Base-by-base conservation (phyloP, 352 stramenopile species). In the Phytophthora podocarpi region DNA sequence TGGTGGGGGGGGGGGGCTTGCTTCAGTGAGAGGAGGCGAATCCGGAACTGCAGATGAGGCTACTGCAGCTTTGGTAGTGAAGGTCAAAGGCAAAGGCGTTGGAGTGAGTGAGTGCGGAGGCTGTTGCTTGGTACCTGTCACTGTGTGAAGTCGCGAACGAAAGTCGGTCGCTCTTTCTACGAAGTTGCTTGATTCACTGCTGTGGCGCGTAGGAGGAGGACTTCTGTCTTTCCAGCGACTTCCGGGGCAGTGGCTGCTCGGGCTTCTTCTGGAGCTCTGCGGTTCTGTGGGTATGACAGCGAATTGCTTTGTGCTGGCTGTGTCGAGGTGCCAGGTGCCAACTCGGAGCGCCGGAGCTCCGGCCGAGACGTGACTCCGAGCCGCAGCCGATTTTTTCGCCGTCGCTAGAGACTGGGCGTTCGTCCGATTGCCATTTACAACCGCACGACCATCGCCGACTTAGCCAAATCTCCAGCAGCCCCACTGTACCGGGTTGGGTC, bases 21-120 rank as follows among this genome's bases (percentile, higher is more conserved):
- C 39, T 10, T 60, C 27, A 13, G 48, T 24, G 43, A 24, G 45
- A 49, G 42, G 43, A 57, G 50, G 43, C 49, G 57, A 64, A 64
- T 56, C 18, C 43, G 30, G 49, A 67, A 68, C 30, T 72, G 63
- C 57, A 72, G 57, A 72, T 67, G 63, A 23, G 62, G 56, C 53
- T 37, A 41, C n/a, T n/a, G n/a, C n/a, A n/a, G n/a, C n/a, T n/a
- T n/a, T n/a, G n/a, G n/a, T n/a, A n/a, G n/a, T n/a, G n/a, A n/a
- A n/a, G n/a, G n/a, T n/a, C 41, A 39, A 46, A 23, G 2, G 21
- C 39, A 46, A 46, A 47, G 39, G 40, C n/a, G 30, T 13, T 35
- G 39, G 4, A 41, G 45, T n/a, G n/a, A n/a, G n/a, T n/a, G n/a
- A n/a, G n/a, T n/a, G n/a, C n/a, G n/a, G n/a, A n/a, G n/a, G n/a